These are phyloP conservation scores for Curvularia hawaiiensis DNA, from an alignment of 2,329 filamentous ascomycete species.

Conservation along the genomic window DNA sequence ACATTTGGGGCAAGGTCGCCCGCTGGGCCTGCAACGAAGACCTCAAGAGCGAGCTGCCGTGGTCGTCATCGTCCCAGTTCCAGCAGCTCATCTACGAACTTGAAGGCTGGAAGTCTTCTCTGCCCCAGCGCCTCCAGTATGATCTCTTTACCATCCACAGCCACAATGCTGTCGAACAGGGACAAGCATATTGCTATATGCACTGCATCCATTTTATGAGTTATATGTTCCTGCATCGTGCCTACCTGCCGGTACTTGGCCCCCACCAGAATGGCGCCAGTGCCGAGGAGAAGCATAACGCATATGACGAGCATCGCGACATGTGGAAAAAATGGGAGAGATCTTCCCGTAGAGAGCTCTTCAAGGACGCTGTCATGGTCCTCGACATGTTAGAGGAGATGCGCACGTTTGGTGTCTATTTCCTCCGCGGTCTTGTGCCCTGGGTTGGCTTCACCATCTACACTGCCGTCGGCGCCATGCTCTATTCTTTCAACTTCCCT, in stretches of 20 bases:
- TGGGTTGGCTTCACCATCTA: slow-evolving; percentile 52
- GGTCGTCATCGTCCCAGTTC: slow-evolving; percentile 44
- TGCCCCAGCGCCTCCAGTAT: slow-evolving; percentile 45
- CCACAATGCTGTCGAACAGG: slow-evolving; percentile 50
- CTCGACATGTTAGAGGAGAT: slow-evolving; percentile 51
- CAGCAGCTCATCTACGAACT: slow-evolving; percentile 44
- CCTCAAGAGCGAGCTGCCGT: slow-evolving; percentile 45
- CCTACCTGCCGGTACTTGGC: slow-evolving; percentile 47
- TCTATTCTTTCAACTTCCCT: slow-evolving; percentile 48
- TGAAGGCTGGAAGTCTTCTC: slow-evolving; percentile 42
- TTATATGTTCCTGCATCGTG: slow-evolving; percentile 50
- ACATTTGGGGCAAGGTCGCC: slow-evolving; percentile 50
- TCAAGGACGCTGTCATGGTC: slow-evolving; percentile 45
- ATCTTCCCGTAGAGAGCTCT: slow-evolving; percentile 43
- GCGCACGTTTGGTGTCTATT: slow-evolving; percentile 48
- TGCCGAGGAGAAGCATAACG: slow-evolving; percentile 39
- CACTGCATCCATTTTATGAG: slow-evolving; percentile 51
- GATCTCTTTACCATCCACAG: slow-evolving; percentile 47
- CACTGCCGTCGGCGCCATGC: slow-evolving; percentile 48
- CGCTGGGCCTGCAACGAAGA: slow-evolving; percentile 48
- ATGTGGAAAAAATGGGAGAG: slow-evolving; percentile 47
- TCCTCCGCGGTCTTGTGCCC: slow-evolving; percentile 47
- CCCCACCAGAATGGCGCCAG: slow-evolving; percentile 35
- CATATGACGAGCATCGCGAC: slow-evolving; percentile 40
- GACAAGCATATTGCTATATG: slow-evolving; percentile 51